phyloP scores from a whole-genome alignment of 2,329 filamentous ascomycete species.

The Aspergillus calidoustus region DNA sequence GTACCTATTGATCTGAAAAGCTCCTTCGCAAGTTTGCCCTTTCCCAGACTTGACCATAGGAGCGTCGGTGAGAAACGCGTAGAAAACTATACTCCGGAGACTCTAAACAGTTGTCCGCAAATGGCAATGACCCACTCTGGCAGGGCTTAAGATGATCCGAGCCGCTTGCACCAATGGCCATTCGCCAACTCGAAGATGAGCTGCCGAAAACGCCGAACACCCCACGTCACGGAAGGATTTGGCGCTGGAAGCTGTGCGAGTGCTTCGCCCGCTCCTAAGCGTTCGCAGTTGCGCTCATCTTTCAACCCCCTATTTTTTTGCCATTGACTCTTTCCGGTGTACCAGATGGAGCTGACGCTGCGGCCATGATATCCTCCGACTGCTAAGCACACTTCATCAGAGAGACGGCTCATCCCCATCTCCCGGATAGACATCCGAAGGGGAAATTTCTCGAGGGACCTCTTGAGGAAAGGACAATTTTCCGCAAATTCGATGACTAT shows the following conservation, averaged over 20 bases:
- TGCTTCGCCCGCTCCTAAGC: neutral
- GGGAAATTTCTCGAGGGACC: constrained; percentile 8
- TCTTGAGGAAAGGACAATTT: constrained; percentile 18
- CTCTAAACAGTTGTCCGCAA: constrained; percentile 25
- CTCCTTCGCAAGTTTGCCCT: neutral
- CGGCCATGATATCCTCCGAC: constrained; percentile 21
- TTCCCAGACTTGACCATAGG: neutral
- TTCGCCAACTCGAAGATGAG: constrained; percentile 20
- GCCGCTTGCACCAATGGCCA: constrained; percentile 32
- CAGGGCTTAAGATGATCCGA: constrained; percentile 26
- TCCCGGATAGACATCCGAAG: constrained; percentile 7
- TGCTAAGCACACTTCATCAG: constrained; percentile 20
- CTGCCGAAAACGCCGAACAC: constrained; percentile 38
- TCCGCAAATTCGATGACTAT: constrained; percentile 22
- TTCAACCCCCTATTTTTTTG: constrained; percentile 3
- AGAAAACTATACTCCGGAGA: neutral
- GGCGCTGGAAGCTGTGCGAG: constrained; percentile 11
- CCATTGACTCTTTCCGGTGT: constrained; percentile 1
- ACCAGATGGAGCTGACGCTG: constrained; percentile 21
- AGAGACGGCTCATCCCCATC: constrained; percentile 17
- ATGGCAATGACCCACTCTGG: constrained; percentile 21
- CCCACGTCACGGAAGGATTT: constrained; percentile 32
- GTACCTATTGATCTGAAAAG: constrained; percentile 13
- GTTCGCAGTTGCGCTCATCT: constrained; percentile 9
- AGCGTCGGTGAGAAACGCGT: neutral